Percentiles rank a stretch among this genome's conserved stretches.
Evolutionary conservation across 2,329 filamentous ascomycete species (phyloP).

Genomic region (Sporothrix pallida): DNA sequence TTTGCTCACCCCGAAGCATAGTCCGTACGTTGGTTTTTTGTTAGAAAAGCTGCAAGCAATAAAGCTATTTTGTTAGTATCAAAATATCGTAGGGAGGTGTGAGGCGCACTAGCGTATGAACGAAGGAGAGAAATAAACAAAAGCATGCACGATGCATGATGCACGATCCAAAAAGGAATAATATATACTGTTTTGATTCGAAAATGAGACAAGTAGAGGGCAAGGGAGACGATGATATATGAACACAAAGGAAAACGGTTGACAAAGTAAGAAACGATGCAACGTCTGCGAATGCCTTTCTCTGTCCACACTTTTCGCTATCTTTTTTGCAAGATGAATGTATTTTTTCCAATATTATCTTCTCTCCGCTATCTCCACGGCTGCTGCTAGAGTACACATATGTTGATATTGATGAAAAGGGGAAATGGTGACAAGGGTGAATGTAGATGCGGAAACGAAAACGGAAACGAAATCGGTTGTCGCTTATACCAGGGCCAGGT

Average conservation of each 20-base stretch:
- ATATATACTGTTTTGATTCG: background rate
- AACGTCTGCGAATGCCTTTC: conserved; percentile 20
- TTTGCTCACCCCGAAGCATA: background rate
- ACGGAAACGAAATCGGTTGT: background rate
- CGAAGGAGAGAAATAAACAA: background rate
- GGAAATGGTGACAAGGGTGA: conserved; percentile 46
- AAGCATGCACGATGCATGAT: background rate
- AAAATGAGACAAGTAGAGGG: conserved; percentile 5
- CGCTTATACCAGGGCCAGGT: conserved; percentile 89
- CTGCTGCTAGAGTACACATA: conserved; percentile 66
- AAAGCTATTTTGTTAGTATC: background rate
- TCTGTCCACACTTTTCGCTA: background rate
- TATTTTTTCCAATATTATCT: conserved; percentile 21
- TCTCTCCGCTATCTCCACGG: conserved; percentile 65
- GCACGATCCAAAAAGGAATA: background rate
- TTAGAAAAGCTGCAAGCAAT: background rate
- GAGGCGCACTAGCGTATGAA: background rate
- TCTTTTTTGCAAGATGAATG: conserved; percentile 3
- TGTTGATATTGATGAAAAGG: conserved; percentile 42
- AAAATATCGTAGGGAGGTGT: too few species aligned
- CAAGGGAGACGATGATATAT: conserved; percentile 18
- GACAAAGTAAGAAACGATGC: background rate
- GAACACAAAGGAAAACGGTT: conserved; percentile 7
- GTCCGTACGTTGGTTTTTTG: background rate
- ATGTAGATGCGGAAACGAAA: background rate